Evolutionary conservation across 441 rosid genomes (phyloP).

Genomic region (Gossypium gossypioides): DNA sequence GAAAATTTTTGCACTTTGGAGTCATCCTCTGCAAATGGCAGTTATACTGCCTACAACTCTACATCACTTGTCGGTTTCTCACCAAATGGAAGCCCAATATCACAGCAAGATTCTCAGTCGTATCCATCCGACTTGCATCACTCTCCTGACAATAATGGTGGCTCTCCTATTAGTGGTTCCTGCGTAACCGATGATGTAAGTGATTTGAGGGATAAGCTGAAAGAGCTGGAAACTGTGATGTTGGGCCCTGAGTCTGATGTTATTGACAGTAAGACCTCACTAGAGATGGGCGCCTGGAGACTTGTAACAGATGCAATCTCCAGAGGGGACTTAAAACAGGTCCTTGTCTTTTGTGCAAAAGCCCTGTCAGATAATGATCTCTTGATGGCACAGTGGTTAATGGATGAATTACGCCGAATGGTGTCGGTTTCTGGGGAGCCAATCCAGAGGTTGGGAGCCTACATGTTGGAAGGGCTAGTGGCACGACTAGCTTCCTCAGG

Average conservation of each 20-base stretch:
- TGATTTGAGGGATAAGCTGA: slow-evolving; percentile 57
- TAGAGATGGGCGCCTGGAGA: slow-evolving; percentile 43
- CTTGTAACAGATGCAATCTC: slow-evolving; percentile 44
- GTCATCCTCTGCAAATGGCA: slow-evolving; percentile 44
- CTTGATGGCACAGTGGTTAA: slow-evolving; percentile 53
- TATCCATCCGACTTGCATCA: slow-evolving; percentile 26
- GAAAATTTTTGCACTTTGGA: slow-evolving; percentile 52
- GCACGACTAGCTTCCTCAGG: slow-evolving; percentile 67
- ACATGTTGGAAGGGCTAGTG: slow-evolving; percentile 73
- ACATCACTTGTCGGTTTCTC: slow-evolving; percentile 39
- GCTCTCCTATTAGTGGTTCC: slow-evolving; percentile 53
- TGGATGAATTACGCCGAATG: slow-evolving; percentile 52
- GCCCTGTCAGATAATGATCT: slow-evolving; percentile 66
- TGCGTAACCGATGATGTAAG: slow-evolving; percentile 61
- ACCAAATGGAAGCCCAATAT: slow-evolving; percentile 37
- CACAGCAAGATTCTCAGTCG: slow-evolving; percentile 39
- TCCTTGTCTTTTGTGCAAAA: slow-evolving; percentile 59
- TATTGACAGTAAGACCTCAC: slow-evolving; percentile 18
- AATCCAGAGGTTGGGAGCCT: slow-evolving; percentile 72
- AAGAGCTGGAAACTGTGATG: slow-evolving; percentile 68
- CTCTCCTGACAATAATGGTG: slow-evolving; percentile 42
- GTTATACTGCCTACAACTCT: slow-evolving; percentile 25
- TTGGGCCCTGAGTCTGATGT: slow-evolving; percentile 67
- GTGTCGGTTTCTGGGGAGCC: slow-evolving; percentile 85
- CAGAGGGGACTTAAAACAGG: slow-evolving; percentile 49